These are phyloP conservation scores for Phytophthora brassicae DNA, from an alignment of 352 stramenopile genomes.

Conservation along the genomic window DNA sequence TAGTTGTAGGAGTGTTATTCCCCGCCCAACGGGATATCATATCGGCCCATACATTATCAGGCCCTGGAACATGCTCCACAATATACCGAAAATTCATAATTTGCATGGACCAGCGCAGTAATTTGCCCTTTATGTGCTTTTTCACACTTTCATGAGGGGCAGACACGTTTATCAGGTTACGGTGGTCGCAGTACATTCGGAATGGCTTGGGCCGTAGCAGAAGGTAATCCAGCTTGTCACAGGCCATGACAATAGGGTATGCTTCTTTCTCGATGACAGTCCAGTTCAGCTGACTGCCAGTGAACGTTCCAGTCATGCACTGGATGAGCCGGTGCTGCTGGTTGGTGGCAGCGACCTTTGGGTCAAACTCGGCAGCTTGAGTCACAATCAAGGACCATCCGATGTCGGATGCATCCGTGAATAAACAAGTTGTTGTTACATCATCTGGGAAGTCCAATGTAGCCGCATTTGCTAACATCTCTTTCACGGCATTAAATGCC, in stretches of 20 bases:
- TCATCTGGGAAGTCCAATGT: background rate
- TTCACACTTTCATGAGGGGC: background rate
- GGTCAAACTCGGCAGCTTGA: background rate
- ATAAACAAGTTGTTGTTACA: background rate
- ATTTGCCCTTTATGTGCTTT: conserved; percentile 10
- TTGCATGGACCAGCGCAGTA: conserved; percentile 16
- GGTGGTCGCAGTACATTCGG: conserved; percentile 2
- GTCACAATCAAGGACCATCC: background rate
- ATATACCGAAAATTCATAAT: conserved; percentile 18
- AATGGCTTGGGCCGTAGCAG: background rate
- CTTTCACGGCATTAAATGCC: background rate
- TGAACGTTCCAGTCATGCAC: background rate
- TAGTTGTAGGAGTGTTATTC: background rate
- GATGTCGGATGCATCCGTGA: background rate
- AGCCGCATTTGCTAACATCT: background rate
- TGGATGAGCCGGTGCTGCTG: background rate
- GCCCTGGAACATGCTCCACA: conserved; percentile 13
- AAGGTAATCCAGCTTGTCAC: conserved; percentile 12
- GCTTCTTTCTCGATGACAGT: conserved; percentile 10
- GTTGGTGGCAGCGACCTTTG: background rate
- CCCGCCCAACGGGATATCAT: conserved; percentile 10
- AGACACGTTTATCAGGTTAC: conserved; percentile 28
- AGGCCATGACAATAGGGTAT: conserved; percentile 18
- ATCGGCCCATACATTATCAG: conserved; percentile 10
- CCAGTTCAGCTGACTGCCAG: conserved; percentile 2